Evolutionary conservation across 2,329 filamentous ascomycete genomes (phyloP), one percentile per base, ranked within the genome.

Genomic region (Lachnellula cervina): DNA sequence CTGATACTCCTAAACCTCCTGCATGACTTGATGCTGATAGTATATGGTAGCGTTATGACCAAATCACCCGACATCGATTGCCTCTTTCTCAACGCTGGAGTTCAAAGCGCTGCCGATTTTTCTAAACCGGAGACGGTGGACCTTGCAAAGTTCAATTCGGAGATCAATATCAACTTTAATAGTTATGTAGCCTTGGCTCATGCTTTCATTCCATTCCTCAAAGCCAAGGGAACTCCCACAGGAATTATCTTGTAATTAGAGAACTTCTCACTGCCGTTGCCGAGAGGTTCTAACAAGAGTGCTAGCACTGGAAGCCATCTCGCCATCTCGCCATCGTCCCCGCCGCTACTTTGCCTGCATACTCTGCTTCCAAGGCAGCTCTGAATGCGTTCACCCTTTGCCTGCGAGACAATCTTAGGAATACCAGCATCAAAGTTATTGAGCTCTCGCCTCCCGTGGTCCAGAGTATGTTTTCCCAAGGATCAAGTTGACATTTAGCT

Each of bases 41-140:
- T 14, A 42, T 25, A 2, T 7, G 21, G 3, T 13, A 64, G 60
- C 16, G 49, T 76, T 34, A 68, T 70, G 7, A 57, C 66, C 14
- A 60, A 64, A 0, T 73, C 80, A 63, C 78, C 80, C 0, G 69
- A 75, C 28, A 74, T 85, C 28, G 80, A 84, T 68, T 77, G 76
- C 60, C 65, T 86, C 25, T 68, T 86, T 53, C 69, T 85, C 50
- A 84, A 84, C 64, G 77, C 81, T 0, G 81, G 81, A 8, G 72
- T 80, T 34, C 81, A 86, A 64, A 70, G 72, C 28, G 65, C 64
- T 0, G 68, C 79, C 43, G 70, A 80, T 66, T 77, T 83, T 63
- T 69, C 73, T 5, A 66, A 72, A 17, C 77, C 79, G 3, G 69
- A 69, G 5, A 72, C 66, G 4, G 71, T 80, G 51, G 65, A 75